A percentile compares a stretch with the other conserved stretches of the same genome.
phyloP scores from a whole-genome alignment of 768 basidiomycete genomes.

The Calvatia gigantea region DNA sequence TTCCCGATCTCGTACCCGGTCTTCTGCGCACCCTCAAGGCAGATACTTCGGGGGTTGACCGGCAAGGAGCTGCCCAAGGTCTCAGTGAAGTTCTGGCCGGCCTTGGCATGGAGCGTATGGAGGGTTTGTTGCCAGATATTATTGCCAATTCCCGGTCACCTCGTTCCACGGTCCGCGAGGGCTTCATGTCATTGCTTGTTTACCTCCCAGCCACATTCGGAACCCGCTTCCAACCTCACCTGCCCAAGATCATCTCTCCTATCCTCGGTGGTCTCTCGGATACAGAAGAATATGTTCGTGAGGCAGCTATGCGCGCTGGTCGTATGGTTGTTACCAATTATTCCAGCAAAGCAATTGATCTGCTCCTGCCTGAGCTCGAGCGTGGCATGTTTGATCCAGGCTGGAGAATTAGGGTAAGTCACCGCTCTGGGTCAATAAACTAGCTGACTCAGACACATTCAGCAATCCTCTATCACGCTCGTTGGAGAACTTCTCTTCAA shows the following conservation, averaged over 20 bases:
- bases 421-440: conserved; percentile 9
- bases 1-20: conserved; percentile 93
- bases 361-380: conserved; percentile 92
- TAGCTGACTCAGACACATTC: not conserved
- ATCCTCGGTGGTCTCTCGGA: conserved; percentile 92
- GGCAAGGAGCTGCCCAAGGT: conserved; percentile 97
- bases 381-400: conserved; percentile 91
- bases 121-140: conserved; percentile 91
- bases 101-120: conserved; percentile 96
- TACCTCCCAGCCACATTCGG: conserved; percentile 96
- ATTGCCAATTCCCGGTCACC: conserved; percentile 89
- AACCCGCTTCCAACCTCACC: conserved; percentile 91
- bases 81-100: conserved; percentile 93
- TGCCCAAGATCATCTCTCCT: conserved; percentile 90
- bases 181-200: conserved; percentile 97
- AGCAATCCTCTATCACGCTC: conserved; percentile 95
- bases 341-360: conserved; percentile 85
- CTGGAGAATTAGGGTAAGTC: conserved; percentile 89
- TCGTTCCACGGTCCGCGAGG: conserved; percentile 89
- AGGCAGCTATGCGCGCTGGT: conserved; percentile 98
- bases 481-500: conserved; percentile 97
- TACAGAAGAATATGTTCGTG: conserved; percentile 90
- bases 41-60: conserved; percentile 92
- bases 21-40: conserved; percentile 85
- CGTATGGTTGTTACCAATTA: conserved; percentile 97